These are phyloP conservation scores for Vitis rupestris DNA, from an alignment of 164 flowering plant species.

Conservation along the genomic window DNA sequence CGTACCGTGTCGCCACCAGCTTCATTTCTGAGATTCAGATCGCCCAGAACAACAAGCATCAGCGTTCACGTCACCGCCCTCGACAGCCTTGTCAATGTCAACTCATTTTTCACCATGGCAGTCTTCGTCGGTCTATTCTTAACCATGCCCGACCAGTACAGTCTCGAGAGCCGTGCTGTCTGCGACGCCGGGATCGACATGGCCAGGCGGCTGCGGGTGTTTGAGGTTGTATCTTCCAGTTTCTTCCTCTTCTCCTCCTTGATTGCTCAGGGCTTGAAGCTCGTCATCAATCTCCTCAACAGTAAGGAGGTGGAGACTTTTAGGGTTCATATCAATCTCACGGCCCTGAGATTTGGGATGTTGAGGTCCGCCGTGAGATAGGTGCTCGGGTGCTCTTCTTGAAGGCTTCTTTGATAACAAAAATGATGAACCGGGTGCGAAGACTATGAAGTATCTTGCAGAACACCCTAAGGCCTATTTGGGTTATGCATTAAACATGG, in stretches of 20 bases:
- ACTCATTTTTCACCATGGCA: slow-evolving; percentile 69
- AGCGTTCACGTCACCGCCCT: slow-evolving; percentile 68
- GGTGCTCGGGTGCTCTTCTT: slow-evolving; percentile 66
- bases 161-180: slow-evolving; percentile 21
- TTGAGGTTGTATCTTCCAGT: neutral
- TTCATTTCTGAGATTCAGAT: no score
- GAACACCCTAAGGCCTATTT: no score
- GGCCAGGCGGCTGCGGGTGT: slow-evolving; percentile 36
- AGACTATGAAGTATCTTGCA: no score
- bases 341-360: slow-evolving; percentile 56
- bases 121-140: slow-evolving; percentile 62
- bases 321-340: slow-evolving; percentile 45
- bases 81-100: slow-evolving; percentile 64
- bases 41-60: slow-evolving; percentile 10
- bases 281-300: no score
- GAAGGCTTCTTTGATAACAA: slow-evolving; percentile 1
- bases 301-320: slow-evolving; percentile 9
- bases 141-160: slow-evolving; percentile 38
- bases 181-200: slow-evolving; percentile 37
- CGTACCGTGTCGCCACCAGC: no score
- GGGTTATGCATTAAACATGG: no score
- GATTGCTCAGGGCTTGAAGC: no score
- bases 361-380: slow-evolving; percentile 57
- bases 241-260: no score
- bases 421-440: no score